Conservation (phyloP, 768 basidiomycete genomes). For the Cyclocybe aegerita region DNA sequence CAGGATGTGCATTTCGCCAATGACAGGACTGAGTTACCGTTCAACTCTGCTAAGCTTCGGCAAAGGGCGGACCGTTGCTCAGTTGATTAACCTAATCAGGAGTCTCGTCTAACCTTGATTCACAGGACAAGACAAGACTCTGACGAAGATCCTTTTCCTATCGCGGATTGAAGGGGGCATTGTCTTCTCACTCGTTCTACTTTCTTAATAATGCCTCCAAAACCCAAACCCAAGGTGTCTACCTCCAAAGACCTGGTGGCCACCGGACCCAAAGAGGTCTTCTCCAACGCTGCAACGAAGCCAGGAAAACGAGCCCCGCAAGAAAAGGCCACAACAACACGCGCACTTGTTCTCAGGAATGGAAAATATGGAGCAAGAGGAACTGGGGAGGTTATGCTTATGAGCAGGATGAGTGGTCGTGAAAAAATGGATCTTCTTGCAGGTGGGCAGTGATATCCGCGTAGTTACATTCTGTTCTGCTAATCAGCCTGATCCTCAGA, state of each 20-base stretch:
- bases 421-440: constrained; percentile 81
- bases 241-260: constrained; percentile 50
- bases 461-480: constrained; percentile 2
- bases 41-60: too few species aligned
- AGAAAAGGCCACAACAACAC: constrained; percentile 49
- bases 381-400: constrained; percentile 62
- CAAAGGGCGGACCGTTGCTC: too few species aligned
- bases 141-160: too few species aligned
- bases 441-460: constrained; percentile 40
- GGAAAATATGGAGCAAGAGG: constrained; percentile 74
- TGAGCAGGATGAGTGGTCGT: constrained; percentile 64
- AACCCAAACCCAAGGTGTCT: constrained; percentile 18
- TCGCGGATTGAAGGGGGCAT: neutral
- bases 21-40: too few species aligned
- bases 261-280: constrained; percentile 54
- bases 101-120: too few species aligned
- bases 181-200: neutral
- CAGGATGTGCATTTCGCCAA: neutral
- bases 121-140: too few species aligned
- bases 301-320: constrained; percentile 40
- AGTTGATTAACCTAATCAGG: too few species aligned
- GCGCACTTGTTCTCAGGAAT: constrained; percentile 72
- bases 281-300: constrained; percentile 22
- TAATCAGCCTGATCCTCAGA: constrained; percentile 38
- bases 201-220: constrained; percentile 22